Conservation (phyloP, 306 rosid species). For the Prosopis cineraria region DNA sequence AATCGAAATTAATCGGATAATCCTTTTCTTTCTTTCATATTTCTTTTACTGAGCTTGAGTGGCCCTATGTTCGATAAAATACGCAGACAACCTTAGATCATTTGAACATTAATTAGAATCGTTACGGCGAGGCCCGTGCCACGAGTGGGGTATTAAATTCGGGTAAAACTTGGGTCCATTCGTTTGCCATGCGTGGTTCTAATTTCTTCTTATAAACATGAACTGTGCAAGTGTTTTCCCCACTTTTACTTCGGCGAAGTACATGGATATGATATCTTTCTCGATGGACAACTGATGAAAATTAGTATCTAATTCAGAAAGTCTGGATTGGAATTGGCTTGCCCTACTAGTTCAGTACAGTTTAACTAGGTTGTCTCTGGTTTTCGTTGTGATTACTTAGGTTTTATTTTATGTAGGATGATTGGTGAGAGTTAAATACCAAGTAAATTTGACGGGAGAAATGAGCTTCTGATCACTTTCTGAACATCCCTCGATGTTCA, state of each 20-base stretch:
- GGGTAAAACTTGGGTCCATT: neutral
- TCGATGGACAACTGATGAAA: neutral
- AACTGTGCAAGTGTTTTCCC: neutral
- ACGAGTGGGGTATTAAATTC: neutral
- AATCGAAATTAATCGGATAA: neutral
- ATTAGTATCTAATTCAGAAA: neutral
- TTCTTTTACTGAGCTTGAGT: neutral
- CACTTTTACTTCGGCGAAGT: neutral
- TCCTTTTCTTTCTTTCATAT: neutral
- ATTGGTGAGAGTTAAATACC: neutral
- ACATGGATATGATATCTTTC: neutral
- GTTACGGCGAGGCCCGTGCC: constrained; percentile 6
- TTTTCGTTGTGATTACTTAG: neutral
- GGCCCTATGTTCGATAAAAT: constrained; percentile 28
- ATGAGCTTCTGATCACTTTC: neutral
- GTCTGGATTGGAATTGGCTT: neutral
- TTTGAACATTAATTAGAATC: neutral
- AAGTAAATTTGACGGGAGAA: neutral
- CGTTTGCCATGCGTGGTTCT: neutral
- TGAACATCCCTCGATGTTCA: neutral
- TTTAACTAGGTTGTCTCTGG: neutral
- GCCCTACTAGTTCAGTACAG: neutral
- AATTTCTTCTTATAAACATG: neutral
- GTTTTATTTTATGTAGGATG: neutral
- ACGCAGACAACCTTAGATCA: neutral